Evolutionary conservation across 2,329 filamentous ascomycete species (phyloP), one percentile per base, ranked within the genome.

Genomic region (Didymella keratinophila): DNA sequence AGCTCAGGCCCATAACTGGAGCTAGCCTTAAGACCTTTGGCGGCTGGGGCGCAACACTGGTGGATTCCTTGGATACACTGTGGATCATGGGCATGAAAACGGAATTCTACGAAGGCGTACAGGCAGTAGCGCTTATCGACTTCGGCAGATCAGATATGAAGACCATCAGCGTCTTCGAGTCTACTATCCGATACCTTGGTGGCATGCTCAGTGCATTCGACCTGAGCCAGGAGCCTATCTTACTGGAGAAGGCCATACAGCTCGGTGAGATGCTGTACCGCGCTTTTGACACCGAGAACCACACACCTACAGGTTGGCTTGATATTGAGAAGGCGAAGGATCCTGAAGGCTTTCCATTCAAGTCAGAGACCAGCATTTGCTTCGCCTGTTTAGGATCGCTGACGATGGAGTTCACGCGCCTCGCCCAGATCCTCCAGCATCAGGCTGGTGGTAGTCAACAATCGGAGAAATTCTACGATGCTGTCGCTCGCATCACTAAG

Each of bases 141-240:
- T 80, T 83, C 43, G 75, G 77, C 23, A 71, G 71, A 20, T 74
- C 73, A 12, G 68, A 76, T 2, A 73, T 74, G 16, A 68, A 70
- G 11, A 76, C 78, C 25, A 70, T 83, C 63, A 82, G 81, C 64
- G 80, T 83, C n/a, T 83, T 83, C 55, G 81, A 83, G 62, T 82
- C 81, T 0, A 83, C 79, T 0, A 83, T 82, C 43, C 71, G 76
- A 34, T 77, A 77, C 42, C 69, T 78, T 8, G 75, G 76, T 18
- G 76, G 76, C 9, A 56, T 78, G 18, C 56, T 78, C 28, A 70
- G 69, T 43, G 76, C 76, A 48, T 78, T 77, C 55, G 76, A 78
- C 50, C 65, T 78, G 36, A 77, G 73, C 43, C 61, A 62, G 12
- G 71, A 73, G 49, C 67, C 72, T 27, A 67, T 74, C 2, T 60